Conservation (phyloP, 139 green algal species). For the Protoeuglena noctilucae region DNA sequence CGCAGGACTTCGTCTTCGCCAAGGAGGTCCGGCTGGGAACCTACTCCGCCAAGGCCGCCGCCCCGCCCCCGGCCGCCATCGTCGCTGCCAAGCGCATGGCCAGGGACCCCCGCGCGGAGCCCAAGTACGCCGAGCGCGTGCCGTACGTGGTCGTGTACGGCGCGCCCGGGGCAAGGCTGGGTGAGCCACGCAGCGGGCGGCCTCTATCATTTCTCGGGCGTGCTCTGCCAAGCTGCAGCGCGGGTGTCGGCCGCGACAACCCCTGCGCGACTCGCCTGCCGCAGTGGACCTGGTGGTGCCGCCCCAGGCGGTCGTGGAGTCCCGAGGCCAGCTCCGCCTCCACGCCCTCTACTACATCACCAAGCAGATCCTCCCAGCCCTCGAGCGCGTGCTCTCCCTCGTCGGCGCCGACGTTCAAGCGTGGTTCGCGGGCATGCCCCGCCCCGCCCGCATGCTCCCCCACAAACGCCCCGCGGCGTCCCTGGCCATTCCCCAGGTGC, state of each 20-base stretch:
- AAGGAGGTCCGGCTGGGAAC: slow-evolving; percentile 74
- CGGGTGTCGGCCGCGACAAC: slow-evolving; percentile 18
- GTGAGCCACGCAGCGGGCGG: no score
- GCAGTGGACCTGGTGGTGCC: slow-evolving; percentile 62
- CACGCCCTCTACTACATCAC: slow-evolving; percentile 89
- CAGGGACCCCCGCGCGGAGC: slow-evolving; percentile 64
- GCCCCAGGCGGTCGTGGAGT: slow-evolving; percentile 50
- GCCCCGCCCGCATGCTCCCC: slow-evolving; percentile 41
- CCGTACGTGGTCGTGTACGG: slow-evolving; percentile 67
- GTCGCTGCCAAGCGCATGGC: slow-evolving; percentile 71
- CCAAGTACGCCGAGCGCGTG: slow-evolving; percentile 70
- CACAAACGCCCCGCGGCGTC: slow-evolving; percentile 52
- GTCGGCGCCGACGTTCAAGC: slow-evolving; percentile 49
- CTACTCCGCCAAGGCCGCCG: slow-evolving; percentile 40
- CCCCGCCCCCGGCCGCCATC: slow-evolving; percentile 66
- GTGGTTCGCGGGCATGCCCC: slow-evolving; percentile 51
- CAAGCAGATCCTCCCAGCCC: slow-evolving; percentile 77
- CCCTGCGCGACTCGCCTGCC: background rate
- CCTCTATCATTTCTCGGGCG: slow-evolving; percentile 8
- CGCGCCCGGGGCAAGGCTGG: slow-evolving; percentile 37
- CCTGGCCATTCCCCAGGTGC: slow-evolving; percentile 17
- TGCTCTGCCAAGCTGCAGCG: slow-evolving; percentile 2
- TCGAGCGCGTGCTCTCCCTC: slow-evolving; percentile 74
- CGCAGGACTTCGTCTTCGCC: slow-evolving; percentile 72
- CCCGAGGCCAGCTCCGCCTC: slow-evolving; percentile 41